phyloP scores from a whole-genome alignment of 1,284 basidiomycete species.

The Peniophora sp. region DNA sequence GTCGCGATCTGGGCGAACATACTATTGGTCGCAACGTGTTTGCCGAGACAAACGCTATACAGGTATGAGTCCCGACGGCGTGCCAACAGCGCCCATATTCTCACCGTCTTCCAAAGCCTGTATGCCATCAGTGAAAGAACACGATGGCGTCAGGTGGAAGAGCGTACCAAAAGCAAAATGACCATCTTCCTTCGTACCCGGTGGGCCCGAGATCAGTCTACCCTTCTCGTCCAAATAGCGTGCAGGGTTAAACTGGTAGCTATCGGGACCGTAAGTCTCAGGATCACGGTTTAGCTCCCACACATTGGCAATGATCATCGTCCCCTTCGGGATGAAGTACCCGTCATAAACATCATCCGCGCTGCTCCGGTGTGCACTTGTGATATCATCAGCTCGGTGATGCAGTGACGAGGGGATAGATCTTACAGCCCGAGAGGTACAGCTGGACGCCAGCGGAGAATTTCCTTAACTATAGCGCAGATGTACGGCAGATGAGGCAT shows the following conservation, averaged over 20 bases:
- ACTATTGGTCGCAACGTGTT: constrained; percentile 24
- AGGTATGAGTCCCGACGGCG: too few species aligned
- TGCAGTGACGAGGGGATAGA: not conserved
- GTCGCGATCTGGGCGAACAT: constrained; percentile 23
- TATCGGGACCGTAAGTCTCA: constrained; percentile 15
- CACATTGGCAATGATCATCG: constrained; percentile 15
- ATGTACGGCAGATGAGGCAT: constrained; percentile 20
- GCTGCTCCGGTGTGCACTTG: constrained; percentile 7
- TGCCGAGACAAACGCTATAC: constrained; percentile 14
- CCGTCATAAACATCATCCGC: constrained; percentile 17
- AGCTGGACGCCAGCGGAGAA: constrained; percentile 20
- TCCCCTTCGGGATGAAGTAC: constrained; percentile 17
- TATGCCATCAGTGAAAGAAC: too few species aligned
- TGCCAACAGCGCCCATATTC: too few species aligned
- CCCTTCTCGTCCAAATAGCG: constrained; percentile 16
- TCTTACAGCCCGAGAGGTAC: constrained; percentile 15
- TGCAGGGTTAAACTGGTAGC: constrained; percentile 13
- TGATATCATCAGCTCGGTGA: not conserved
- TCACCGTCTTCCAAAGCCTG: constrained; percentile 15
- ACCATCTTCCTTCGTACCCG: constrained; percentile 17
- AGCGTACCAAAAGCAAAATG: constrained; percentile 13
- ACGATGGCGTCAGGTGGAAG: too few species aligned
- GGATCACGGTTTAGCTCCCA: constrained; percentile 12
- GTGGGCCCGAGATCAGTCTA: constrained; percentile 9
- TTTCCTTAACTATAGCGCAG: constrained; percentile 22